These are phyloP conservation scores for Saposhnikovia divaricata DNA, from an alignment of 129 eudicot genomes.

Conservation along the genomic window DNA sequence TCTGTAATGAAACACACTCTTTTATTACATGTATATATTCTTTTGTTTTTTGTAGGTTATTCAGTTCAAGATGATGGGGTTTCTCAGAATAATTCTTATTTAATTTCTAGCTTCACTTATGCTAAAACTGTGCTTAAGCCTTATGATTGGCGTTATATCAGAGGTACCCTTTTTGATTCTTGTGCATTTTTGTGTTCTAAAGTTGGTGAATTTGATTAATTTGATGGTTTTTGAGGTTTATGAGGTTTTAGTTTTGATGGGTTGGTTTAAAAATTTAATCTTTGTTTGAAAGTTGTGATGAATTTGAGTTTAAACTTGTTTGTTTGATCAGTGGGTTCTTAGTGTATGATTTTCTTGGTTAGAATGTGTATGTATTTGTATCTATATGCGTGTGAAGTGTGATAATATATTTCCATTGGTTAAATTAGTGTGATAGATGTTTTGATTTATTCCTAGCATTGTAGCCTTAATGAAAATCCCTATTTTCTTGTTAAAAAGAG, in stretches of 20 bases:
- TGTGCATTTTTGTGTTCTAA: constrained; percentile 3
- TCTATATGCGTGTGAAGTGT: background rate
- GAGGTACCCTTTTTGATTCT: constrained; percentile 35
- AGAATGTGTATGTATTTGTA: background rate
- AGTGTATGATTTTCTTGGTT: background rate
- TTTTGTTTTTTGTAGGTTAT: constrained; percentile 1
- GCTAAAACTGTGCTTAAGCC: constrained; percentile 55
- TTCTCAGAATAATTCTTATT: constrained; percentile 33
- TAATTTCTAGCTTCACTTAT: constrained; percentile 65
- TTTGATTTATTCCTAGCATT: background rate
- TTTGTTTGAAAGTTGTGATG: background rate
- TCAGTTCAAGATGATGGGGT: constrained; percentile 25
- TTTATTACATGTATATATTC: constrained; percentile 12
- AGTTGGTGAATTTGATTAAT: background rate
- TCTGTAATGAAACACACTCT: background rate
- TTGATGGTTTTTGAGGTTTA: background rate
- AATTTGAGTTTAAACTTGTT: background rate
- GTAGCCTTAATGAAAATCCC: background rate
- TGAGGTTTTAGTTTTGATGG: constrained; percentile 9
- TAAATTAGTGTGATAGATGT: background rate
- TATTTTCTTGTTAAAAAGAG: background rate
- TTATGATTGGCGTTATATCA: constrained; percentile 83
- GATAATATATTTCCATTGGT: background rate
- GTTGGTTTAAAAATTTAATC: constrained; percentile 9
- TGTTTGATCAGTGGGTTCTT: background rate